Evolutionary conservation across 192 early-diverging fungal genomes (phyloP), one percentile per base, ranked within the genome.

Genomic region (Backusella mclennaniae): DNA sequence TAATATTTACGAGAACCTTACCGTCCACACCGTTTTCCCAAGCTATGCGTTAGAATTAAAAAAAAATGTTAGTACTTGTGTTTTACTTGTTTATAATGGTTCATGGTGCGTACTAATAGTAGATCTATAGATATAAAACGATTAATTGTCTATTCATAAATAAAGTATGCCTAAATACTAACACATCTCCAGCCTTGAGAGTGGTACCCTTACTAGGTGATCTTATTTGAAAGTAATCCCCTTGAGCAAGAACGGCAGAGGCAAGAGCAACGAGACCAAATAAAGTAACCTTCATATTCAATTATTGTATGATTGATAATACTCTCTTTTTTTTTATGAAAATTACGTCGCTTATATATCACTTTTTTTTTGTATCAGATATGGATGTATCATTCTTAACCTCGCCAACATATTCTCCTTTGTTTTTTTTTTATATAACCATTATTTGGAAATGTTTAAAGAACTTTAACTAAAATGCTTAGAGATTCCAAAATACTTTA

Each of bases 231-330:
- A 63, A 63, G 23, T 63, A 63, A 11, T 63, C 56, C 12, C 3
- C 56, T 29, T 26, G 9, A 63, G 56, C 56, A 63, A 63, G 9
- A 12, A 63, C 56, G 29, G 56, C 56, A 26, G 56, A 63, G n/a
- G 56, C 56, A 4, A 63, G 56, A 63, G 56, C 23, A 63, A 63
- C 23, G 56, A 63, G 56, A 63, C 56, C 56, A 63, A 63, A 63
- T 11, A 63, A 29, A 29, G 26, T 26, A 63, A 29, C 9, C 23
- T 63, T 63, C 56, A 63, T 56, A 23, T 56, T 56, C 6, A 33
- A 33, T 33, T 44, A 44, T 44, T 44, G 42, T 44, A 5, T 44
- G 42, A 44, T 17, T 44, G 12, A 44, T 44, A 44, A 44, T 44
- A 44, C 4, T 15, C 12, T 44, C 6, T n/a, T 23, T 53, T 56